Evolutionary conservation across 208 protist genomes (phyloP).

Genomic region (Phytomonas serpens): DNA sequence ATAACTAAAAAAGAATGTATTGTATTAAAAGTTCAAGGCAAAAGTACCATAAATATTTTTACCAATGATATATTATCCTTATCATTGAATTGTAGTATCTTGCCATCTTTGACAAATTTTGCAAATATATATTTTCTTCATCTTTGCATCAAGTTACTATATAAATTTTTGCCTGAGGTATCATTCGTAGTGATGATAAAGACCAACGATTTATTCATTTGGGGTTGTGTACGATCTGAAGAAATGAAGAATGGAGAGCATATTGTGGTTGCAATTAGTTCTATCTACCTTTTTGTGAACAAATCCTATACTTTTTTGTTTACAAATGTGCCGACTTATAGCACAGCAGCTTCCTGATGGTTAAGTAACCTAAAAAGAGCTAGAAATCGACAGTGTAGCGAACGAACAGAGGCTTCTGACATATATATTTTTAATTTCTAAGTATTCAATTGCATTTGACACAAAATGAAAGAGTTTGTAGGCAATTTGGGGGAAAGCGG

Average conservation of each 20-base stretch:
- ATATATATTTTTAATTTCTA: neutral
- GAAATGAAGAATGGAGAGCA: neutral
- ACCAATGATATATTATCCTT: neutral
- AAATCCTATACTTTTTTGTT: neutral
- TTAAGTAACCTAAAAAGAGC: neutral
- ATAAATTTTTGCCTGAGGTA: neutral
- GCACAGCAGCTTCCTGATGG: neutral
- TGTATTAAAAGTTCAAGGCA: neutral
- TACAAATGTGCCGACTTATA: neutral
- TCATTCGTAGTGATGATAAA: neutral
- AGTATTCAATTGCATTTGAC: neutral
- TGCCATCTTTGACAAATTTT: neutral
- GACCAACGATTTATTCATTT: neutral
- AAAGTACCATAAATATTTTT: neutral
- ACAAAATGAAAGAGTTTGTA: neutral
- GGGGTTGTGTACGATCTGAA: neutral
- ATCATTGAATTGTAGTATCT: constrained; percentile 8
- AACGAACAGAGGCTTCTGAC: neutral
- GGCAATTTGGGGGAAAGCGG: neutral
- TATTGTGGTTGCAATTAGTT: no score
- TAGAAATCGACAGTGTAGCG: neutral
- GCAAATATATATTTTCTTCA: neutral
- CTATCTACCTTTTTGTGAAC: neutral
- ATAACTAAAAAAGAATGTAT: constrained; percentile 3
- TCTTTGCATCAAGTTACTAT: neutral